Conservation (phyloP, 768 basidiomycete species). For the Lentinula raphanica region DNA sequence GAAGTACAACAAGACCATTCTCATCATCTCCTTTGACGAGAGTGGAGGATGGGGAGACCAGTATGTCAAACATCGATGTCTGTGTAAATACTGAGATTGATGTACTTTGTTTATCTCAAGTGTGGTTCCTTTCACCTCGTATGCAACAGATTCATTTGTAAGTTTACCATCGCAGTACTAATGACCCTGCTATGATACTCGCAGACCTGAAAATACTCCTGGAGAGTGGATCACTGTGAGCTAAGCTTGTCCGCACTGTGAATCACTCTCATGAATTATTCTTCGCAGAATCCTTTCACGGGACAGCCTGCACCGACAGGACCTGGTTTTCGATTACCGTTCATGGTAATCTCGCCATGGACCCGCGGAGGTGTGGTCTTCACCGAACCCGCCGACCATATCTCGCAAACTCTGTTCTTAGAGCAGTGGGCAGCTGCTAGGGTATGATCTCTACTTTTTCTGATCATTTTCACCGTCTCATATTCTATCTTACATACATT, state of each 20-base stretch:
- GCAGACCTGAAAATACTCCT: slow-evolving; percentile 1
- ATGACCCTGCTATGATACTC: neutral
- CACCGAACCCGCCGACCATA: slow-evolving; percentile 5
- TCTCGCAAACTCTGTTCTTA: slow-evolving; percentile 3
- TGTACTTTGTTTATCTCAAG: neutral
- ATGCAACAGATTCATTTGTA: neutral
- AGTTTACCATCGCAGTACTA: neutral
- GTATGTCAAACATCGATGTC: neutral
- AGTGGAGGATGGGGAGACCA: slow-evolving; percentile 5
- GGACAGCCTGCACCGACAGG: neutral
- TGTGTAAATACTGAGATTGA: neutral
- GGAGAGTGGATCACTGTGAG: slow-evolving; percentile 3
- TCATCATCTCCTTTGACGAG: slow-evolving; percentile 6
- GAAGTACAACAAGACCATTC: slow-evolving; percentile 7
- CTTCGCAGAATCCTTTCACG: slow-evolving; percentile 1
- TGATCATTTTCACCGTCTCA: neutral
- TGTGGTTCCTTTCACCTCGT: slow-evolving; percentile 4
- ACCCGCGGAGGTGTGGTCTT: slow-evolving; percentile 5
- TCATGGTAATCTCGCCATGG: slow-evolving; percentile 5
- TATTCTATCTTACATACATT: neutral
- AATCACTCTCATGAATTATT: neutral
- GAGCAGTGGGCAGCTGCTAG: slow-evolving; percentile 6
- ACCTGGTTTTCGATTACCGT: slow-evolving; percentile 6
- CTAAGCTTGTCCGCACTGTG: neutral
- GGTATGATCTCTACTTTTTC: neutral